Conservation (phyloP, 805 yeast species). For the Metschnikowia lachancei region DNA sequence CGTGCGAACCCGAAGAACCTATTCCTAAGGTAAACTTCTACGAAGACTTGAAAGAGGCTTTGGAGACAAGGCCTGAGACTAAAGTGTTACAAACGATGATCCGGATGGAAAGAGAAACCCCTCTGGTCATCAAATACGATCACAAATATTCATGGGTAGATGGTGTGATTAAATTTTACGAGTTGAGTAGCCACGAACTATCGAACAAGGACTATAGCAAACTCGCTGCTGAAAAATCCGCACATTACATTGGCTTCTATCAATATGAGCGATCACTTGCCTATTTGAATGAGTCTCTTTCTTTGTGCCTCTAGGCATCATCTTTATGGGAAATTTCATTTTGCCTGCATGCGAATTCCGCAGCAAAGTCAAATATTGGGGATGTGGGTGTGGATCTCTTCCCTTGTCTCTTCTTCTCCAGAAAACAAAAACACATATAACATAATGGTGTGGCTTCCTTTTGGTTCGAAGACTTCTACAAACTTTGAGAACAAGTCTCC, state of each 20-base stretch:
- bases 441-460: slow-evolving; percentile 19
- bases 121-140: slow-evolving; percentile 11
- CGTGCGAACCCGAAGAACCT: slow-evolving; percentile 10
- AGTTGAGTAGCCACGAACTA: not conserved
- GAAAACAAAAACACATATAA: too few relatives aligned
- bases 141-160: slow-evolving; percentile 17
- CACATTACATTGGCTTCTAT: slow-evolving; percentile 14
- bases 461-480: slow-evolving; percentile 9
- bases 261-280: slow-evolving; percentile 17
- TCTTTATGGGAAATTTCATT: not conserved
- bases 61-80: slow-evolving; percentile 10
- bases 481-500: slow-evolving; percentile 1
- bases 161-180: slow-evolving; percentile 7
- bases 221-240: slow-evolving; percentile 1
- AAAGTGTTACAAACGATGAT: slow-evolving; percentile 14
- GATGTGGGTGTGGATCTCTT: not conserved
- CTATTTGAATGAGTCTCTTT: slow-evolving; percentile 15
- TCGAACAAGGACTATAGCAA: slow-evolving; percentile 7
- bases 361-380: slow-evolving; percentile 1
- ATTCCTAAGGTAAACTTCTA: slow-evolving; percentile 9
- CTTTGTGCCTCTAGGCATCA: slow-evolving; percentile 13
- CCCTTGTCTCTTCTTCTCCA: too few relatives aligned
- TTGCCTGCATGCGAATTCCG: slow-evolving; percentile 5
- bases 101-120: slow-evolving; percentile 16
- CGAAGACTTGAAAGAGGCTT: slow-evolving; percentile 12